A percentile compares a stretch with the other conserved stretches of the same genome.
These are phyloP conservation scores for Bruguiera sexangula DNA, from an alignment of 345 rosid genomes.

Conservation along the genomic window DNA sequence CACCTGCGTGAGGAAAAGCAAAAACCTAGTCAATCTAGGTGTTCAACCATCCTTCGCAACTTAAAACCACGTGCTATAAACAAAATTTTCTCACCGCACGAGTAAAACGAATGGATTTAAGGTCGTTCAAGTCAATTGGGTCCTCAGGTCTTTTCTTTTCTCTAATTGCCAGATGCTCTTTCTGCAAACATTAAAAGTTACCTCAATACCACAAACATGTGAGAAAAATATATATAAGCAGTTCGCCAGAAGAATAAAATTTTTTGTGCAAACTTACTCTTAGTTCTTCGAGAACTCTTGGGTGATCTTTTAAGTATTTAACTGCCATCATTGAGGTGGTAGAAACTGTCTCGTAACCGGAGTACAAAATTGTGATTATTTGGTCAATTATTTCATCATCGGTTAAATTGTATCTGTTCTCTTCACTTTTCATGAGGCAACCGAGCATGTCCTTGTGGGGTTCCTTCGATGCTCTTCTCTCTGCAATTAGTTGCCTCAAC, in stretches of 20 bases:
- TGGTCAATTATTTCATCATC: slow-evolving; percentile 79
- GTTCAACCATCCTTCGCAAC: background rate
- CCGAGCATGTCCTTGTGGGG: slow-evolving; percentile 59
- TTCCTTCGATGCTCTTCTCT: slow-evolving; percentile 51
- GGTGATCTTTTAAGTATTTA: slow-evolving; percentile 75
- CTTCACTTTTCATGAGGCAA: slow-evolving; percentile 48
- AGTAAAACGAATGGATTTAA: slow-evolving; percentile 78
- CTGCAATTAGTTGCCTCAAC: slow-evolving; percentile 41
- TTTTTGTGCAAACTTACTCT: slow-evolving; percentile 42
- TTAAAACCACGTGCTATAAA: background rate
- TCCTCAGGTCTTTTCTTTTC: slow-evolving; percentile 56
- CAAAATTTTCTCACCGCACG: slow-evolving; percentile 60
- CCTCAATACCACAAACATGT: background rate
- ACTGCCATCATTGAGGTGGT: slow-evolving; percentile 80
- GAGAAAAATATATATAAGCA: background rate
- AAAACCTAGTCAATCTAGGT: background rate
- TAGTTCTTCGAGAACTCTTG: slow-evolving; percentile 55
- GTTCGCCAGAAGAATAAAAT: background rate
- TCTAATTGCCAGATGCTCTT: slow-evolving; percentile 72
- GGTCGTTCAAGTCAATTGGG: slow-evolving; percentile 60
- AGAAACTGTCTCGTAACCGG: slow-evolving; percentile 88
- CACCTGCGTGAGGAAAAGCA: slow-evolving; percentile 35
- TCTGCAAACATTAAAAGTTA: slow-evolving; percentile 30
- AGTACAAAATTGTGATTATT: slow-evolving; percentile 61
- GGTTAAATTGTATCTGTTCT: slow-evolving; percentile 36